Evolutionary conservation across 805 yeast species (phyloP).

Genomic region (Cyberlindnera americana): DNA sequence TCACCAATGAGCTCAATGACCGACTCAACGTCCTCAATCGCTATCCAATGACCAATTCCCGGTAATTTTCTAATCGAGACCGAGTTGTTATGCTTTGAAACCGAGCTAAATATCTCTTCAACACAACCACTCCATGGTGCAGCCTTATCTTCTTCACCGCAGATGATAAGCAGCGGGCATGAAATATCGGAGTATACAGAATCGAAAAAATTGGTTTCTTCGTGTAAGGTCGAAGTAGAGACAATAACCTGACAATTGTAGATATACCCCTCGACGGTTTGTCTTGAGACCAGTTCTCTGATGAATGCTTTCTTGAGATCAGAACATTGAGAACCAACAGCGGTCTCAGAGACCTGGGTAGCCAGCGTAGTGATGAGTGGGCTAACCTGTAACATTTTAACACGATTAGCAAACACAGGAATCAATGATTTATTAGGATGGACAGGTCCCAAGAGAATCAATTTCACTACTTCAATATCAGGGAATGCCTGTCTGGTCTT

Average conservation of each 20-base stretch:
- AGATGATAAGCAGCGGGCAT: slow-evolving; percentile 1
- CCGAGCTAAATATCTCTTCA: not conserved
- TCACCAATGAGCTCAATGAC: not conserved
- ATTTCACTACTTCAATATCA: not conserved
- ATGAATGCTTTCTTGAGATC: slow-evolving; percentile 2
- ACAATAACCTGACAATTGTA: slow-evolving; percentile 5
- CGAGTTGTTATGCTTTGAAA: not conserved
- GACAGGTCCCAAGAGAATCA: not conserved
- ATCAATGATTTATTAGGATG: slow-evolving; percentile 1
- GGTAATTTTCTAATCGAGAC: not conserved
- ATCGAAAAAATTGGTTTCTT: not conserved
- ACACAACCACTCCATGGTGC: slow-evolving; percentile 8
- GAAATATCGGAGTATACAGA: slow-evolving; percentile 2
- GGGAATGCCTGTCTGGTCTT: not conserved
- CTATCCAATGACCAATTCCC: slow-evolving; percentile 11
- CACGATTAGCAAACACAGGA: not conserved
- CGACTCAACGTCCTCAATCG: slow-evolving; percentile 3
- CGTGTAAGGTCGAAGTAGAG: not conserved
- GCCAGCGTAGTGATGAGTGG: not conserved
- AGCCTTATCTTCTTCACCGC: slow-evolving; percentile 8
- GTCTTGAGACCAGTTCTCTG: slow-evolving; percentile 7
- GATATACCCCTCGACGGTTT: slow-evolving; percentile 4
- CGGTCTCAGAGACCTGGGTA: slow-evolving; percentile 1
- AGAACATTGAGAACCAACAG: slow-evolving; percentile 2
- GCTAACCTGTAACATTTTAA: not conserved